Conservation (phyloP, 495 filamentous ascomycete genomes). For the Hyaloscypha hepaticicola region DNA sequence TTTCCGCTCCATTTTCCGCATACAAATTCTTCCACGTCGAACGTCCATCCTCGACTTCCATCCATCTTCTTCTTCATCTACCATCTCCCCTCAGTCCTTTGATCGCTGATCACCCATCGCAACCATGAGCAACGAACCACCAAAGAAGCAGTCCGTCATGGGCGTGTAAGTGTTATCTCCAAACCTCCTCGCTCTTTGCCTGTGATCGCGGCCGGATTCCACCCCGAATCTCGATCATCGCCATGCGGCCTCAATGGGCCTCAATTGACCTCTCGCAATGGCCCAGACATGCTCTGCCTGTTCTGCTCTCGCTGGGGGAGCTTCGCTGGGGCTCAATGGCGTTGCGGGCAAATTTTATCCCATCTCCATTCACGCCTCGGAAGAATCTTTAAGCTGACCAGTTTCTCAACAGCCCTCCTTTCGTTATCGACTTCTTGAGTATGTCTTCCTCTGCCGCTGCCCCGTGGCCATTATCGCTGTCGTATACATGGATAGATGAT, state of each 20-base stretch:
- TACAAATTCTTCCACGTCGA: slow-evolving; percentile 21
- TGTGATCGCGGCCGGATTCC: slow-evolving; percentile 20
- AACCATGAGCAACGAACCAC: slow-evolving; percentile 47
- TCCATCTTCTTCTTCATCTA: slow-evolving; percentile 24
- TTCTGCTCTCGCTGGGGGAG: slow-evolving; percentile 9
- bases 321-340: slow-evolving; percentile 33
- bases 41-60: slow-evolving; percentile 25
- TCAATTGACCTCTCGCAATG: slow-evolving; percentile 28
- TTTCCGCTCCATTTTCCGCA: slow-evolving; percentile 16
- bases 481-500: slow-evolving; percentile 17
- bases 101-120: slow-evolving; percentile 39
- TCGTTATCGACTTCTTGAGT: slow-evolving; percentile 97
- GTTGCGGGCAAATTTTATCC: slow-evolving; percentile 28
- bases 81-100: slow-evolving; percentile 38
- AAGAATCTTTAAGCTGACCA: slow-evolving; percentile 39
- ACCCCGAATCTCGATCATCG: slow-evolving; percentile 18
- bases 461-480: slow-evolving; percentile 10
- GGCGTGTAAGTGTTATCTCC: slow-evolving; percentile 73
- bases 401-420: slow-evolving; percentile 39
- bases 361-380: slow-evolving; percentile 27
- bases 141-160: slow-evolving; percentile 74
- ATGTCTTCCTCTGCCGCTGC: slow-evolving; percentile 50
- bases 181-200: slow-evolving; percentile 11
- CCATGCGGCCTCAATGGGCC: slow-evolving; percentile 12
- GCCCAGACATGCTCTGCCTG: slow-evolving; percentile 19